Conservation (phyloP, 2,329 filamentous ascomycete genomes). For the Plenodomus biglobosus region DNA sequence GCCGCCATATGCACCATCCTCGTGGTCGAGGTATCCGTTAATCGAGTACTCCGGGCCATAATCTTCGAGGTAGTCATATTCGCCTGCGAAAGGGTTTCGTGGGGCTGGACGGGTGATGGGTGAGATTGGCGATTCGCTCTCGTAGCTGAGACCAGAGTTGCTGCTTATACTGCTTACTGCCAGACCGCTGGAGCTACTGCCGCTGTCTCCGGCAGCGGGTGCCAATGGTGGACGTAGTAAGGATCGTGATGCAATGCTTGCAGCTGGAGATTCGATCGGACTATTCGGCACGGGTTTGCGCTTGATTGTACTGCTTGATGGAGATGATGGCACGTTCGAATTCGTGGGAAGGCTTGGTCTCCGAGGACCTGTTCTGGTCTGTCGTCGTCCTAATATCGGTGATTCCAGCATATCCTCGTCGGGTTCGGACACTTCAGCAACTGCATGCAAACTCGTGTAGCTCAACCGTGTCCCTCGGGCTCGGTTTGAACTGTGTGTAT, state of each 20-base stretch:
- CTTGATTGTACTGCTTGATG: slow-evolving; percentile 22
- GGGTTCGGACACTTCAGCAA: slow-evolving; percentile 38
- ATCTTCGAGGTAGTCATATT: slow-evolving; percentile 35
- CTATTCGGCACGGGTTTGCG: slow-evolving; percentile 29
- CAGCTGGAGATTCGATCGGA: slow-evolving; percentile 18
- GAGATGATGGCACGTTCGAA: slow-evolving; percentile 18
- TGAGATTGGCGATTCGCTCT: slow-evolving; percentile 17
- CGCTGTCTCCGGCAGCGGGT: slow-evolving; percentile 16
- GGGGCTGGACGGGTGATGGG: slow-evolving; percentile 14
- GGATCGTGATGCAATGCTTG: slow-evolving; percentile 20
- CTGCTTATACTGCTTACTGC: slow-evolving; percentile 14
- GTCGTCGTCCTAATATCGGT: slow-evolving; percentile 19
- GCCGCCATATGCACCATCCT: slow-evolving; percentile 36
- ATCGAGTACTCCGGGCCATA: slow-evolving; percentile 34
- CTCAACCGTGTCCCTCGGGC: slow-evolving; percentile 38
- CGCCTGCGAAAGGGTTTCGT: slow-evolving; percentile 30
- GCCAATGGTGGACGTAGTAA: slow-evolving; percentile 28
- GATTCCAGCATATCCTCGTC: slow-evolving; percentile 27
- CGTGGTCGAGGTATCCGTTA: slow-evolving; percentile 18
- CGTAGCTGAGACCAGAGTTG: slow-evolving; percentile 8
- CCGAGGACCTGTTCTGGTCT: slow-evolving; percentile 5
- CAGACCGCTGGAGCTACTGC: slow-evolving; percentile 28
- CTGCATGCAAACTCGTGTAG: slow-evolving; percentile 35
- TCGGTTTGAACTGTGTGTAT: slow-evolving; percentile 40
- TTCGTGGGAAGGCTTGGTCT: slow-evolving; percentile 8